These are phyloP conservation scores for Rhododendron molle DNA, from an alignment of 148 eudicot genomes.

Conservation along the genomic window DNA sequence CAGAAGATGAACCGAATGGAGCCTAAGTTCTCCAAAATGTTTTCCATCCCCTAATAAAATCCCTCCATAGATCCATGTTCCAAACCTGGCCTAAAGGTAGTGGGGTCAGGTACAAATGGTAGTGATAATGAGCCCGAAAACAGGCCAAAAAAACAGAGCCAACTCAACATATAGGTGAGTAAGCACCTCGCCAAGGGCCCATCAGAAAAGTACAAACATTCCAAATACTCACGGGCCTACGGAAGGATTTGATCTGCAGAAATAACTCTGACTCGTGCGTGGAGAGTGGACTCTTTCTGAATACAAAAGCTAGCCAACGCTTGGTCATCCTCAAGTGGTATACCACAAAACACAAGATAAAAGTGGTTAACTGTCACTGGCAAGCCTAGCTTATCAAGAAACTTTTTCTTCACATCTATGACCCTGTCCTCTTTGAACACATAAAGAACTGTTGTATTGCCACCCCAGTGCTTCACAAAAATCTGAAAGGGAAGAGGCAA, in stretches of 20 bases:
- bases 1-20: not conserved
- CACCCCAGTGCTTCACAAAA: constrained; percentile 14
- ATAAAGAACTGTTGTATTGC: not conserved
- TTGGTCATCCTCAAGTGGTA: no score
- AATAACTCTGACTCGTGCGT: not conserved
- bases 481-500: constrained; percentile 14
- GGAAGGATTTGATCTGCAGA: not conserved
- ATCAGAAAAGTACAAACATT: not conserved
- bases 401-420: constrained; percentile 14
- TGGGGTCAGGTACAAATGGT: not conserved
- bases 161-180: not conserved
- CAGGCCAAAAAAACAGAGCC: not conserved
- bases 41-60: not conserved
- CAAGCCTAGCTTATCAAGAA: constrained; percentile 5
- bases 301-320: no score
- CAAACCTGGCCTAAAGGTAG: not conserved
- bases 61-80: not conserved
- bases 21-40: not conserved
- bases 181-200: not conserved
- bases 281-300: no score
- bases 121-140: not conserved
- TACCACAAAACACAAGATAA: constrained; percentile 12
- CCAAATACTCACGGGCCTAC: not conserved
- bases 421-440: constrained; percentile 17
- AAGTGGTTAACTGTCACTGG: not conserved